Conservation (phyloP, 768 basidiomycete genomes). For the Leccinum truebloodii region DNA sequence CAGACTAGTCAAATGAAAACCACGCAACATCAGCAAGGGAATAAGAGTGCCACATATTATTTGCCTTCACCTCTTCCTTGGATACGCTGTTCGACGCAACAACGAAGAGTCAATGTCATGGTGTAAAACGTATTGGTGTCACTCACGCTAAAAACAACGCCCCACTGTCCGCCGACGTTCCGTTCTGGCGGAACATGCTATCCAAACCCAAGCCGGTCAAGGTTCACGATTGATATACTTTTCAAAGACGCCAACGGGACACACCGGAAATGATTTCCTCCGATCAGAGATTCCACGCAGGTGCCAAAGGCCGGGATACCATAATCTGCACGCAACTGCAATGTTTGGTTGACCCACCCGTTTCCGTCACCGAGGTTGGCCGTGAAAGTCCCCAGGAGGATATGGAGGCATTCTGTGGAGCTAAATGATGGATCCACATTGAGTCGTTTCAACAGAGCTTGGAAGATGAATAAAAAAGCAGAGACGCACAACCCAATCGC, state of each 20-base stretch:
- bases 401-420: constrained; percentile 40
- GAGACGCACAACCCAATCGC: constrained; percentile 61
- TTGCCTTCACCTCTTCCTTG: constrained; percentile 40
- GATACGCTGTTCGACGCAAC: constrained; percentile 39
- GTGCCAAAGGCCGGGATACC: constrained; percentile 39
- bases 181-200: constrained; percentile 59
- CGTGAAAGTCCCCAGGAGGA: constrained; percentile 37
- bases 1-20: constrained; percentile 21
- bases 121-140: too few species aligned
- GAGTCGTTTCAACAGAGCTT: too few species aligned
- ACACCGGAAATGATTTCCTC: constrained; percentile 52
- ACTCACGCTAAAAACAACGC: constrained; percentile 62
- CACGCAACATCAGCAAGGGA: neutral
- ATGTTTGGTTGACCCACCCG: constrained; percentile 43
- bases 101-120: neutral
- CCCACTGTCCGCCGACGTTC: constrained; percentile 46
- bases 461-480: too few species aligned
- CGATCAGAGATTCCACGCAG: constrained; percentile 45
- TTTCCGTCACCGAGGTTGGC: constrained; percentile 53
- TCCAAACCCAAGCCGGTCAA: neutral
- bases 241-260: neutral
- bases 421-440: constrained; percentile 19
- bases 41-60: neutral
- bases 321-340: constrained; percentile 48
- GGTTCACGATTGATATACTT: neutral